phyloP scores from a whole-genome alignment of 2,329 filamentous ascomycete genomes.

The Lachnellula hyalina region DNA sequence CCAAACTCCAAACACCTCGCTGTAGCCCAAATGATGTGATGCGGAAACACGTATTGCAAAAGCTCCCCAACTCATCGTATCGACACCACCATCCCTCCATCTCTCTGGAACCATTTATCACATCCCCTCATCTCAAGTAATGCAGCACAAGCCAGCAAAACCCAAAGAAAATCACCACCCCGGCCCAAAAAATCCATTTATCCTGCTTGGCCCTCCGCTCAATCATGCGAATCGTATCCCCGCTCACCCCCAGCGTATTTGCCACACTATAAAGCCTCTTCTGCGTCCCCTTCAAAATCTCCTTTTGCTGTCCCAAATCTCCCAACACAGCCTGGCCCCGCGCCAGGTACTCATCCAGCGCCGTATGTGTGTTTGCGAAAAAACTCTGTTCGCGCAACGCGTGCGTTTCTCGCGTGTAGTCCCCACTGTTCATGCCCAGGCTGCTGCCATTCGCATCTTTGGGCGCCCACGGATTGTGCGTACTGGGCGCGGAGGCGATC shows the following conservation, averaged over 20 bases:
- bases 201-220: slow-evolving; percentile 88
- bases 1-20: slow-evolving; percentile 20
- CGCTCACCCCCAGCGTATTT: slow-evolving; percentile 87
- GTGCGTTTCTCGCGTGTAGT: slow-evolving; percentile 70
- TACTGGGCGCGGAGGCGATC: slow-evolving; percentile 16
- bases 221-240: slow-evolving; percentile 95
- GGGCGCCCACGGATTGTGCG: slow-evolving; percentile 28
- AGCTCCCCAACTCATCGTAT: background rate
- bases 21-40: slow-evolving; percentile 4
- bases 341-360: slow-evolving; percentile 91
- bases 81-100: background rate
- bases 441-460: slow-evolving; percentile 15
- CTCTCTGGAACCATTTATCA: no score
- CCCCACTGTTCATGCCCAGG: slow-evolving; percentile 47
- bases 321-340: slow-evolving; percentile 84
- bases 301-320: slow-evolving; percentile 82
- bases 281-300: slow-evolving; percentile 94
- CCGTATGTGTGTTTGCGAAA: slow-evolving; percentile 72
- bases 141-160: slow-evolving; percentile 92
- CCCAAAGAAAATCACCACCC: slow-evolving; percentile 77
- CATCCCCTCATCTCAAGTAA: slow-evolving; percentile 57
- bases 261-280: slow-evolving; percentile 85
- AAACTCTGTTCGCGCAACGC: slow-evolving; percentile 87
- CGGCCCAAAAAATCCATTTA: slow-evolving; percentile 95
- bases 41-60: slow-evolving; percentile 1